phyloP scores from a whole-genome alignment of 2,329 filamentous ascomycete genomes.

The Colletotrichum magnum region DNA sequence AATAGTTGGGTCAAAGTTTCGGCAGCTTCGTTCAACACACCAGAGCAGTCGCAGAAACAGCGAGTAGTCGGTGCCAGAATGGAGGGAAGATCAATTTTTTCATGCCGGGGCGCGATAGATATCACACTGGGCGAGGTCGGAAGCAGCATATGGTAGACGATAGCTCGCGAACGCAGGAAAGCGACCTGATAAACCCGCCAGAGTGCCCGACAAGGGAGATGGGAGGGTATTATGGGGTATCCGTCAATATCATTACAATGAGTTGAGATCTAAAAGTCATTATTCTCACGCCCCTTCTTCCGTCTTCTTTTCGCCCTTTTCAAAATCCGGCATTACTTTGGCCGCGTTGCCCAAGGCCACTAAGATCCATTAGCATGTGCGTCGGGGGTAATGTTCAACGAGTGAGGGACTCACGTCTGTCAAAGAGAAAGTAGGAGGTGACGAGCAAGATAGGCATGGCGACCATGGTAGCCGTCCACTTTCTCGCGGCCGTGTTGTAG shows the following conservation, averaged over 20 bases:
- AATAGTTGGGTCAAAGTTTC: background rate
- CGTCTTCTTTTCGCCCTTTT: slow-evolving; percentile 20
- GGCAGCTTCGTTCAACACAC: no score
- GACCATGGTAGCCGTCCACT: slow-evolving; percentile 63
- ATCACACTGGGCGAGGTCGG: no score
- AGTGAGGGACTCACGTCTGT: slow-evolving; percentile 57
- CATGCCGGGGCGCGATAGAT: no score
- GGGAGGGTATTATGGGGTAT: slow-evolving; percentile 22
- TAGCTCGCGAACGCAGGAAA: background rate
- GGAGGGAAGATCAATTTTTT: no score
- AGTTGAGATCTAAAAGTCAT: background rate
- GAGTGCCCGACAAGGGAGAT: background rate
- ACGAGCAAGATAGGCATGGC: slow-evolving; percentile 69
- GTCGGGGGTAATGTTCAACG: background rate
- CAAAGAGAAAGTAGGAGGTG: slow-evolving; percentile 68
- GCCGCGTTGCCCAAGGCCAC: slow-evolving; percentile 50
- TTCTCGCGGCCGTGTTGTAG: slow-evolving; percentile 60
- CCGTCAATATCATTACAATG: slow-evolving; percentile 32
- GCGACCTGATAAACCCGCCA: background rate
- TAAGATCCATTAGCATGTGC: slow-evolving; percentile 26
- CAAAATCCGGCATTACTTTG: slow-evolving; percentile 46
- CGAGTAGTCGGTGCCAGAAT: no score
- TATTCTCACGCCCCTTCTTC: slow-evolving; percentile 18
- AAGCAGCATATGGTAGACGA: no score
- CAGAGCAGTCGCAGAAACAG: no score